phyloP scores from a whole-genome alignment of 768 basidiomycete species.

The Leccinum pellstonianum region DNA sequence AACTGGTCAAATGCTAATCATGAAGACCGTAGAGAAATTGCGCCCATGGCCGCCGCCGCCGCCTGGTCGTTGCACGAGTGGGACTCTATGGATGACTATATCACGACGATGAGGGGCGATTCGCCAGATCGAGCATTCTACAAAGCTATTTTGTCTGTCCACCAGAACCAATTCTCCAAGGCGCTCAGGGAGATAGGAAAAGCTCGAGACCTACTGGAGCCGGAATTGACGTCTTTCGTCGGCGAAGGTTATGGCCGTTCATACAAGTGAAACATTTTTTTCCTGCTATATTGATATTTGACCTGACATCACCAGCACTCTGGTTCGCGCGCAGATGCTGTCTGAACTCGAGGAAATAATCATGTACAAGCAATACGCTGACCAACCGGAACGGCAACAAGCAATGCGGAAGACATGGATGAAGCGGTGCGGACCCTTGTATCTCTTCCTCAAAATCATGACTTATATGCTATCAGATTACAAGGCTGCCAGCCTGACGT shows the following conservation, averaged over 20 bases:
- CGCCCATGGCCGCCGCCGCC: constrained; percentile 95
- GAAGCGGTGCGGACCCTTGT: constrained; percentile 63
- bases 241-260: constrained; percentile 97
- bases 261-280: constrained; percentile 70
- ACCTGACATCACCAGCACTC: constrained; percentile 54
- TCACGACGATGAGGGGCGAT: constrained; percentile 87
- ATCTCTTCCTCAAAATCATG: neutral
- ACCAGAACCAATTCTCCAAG: constrained; percentile 93
- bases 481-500: constrained; percentile 98
- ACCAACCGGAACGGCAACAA: constrained; percentile 89
- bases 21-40: constrained; percentile 87
- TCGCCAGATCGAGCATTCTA: constrained; percentile 96
- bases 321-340: constrained; percentile 98
- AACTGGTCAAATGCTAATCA: constrained; percentile 81
- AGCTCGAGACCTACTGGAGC: constrained; percentile 89
- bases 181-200: constrained; percentile 88
- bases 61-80: constrained; percentile 97
- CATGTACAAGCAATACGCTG: constrained; percentile 88
- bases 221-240: constrained; percentile 86
- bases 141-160: constrained; percentile 91
- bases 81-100: constrained; percentile 98
- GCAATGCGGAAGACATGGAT: constrained; percentile 96
- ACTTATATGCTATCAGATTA: constrained; percentile 47
- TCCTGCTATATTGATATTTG: constrained; percentile 3
- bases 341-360: constrained; percentile 99